Evolutionary conservation across 1,284 basidiomycete genomes (phyloP), one percentile per base, ranked within the genome.

Genomic region (Leccinum pseudoinsigne): DNA sequence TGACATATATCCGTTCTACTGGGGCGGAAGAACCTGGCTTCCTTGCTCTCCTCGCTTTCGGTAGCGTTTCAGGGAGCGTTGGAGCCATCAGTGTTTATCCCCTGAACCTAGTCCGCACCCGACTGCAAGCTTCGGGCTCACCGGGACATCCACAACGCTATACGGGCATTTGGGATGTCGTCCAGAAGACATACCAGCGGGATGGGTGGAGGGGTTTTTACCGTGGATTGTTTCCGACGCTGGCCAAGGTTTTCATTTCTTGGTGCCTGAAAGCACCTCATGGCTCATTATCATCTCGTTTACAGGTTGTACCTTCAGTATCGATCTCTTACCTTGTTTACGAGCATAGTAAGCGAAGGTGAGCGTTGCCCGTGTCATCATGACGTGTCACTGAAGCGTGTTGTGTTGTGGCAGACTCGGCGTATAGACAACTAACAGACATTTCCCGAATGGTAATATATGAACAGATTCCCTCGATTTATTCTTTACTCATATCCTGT

Each of bases 131-230:
- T 2, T 95, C 95, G 1, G 97, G 97, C 1, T 96, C 94, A 1
- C 87, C 92, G 0, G 94, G 95, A 1, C 95, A 98, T 74, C 95
- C 95, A 2, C 90, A 95, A 68, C 82, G 80, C 16, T 99, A 99
- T 77, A 86, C 84, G 3, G 95, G 96, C 26, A 90, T 97, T 64
- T 78, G 84, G 77, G 97, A 99, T 74, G 97, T 98, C 6, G 84
- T 86, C 6, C 76, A 81, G 54, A 90, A 90, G 74, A 98, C 97
- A 21, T 92, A 92, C 76, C 81, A 83, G 57, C 84, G 86, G 21
- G 97, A 98, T 74, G 97, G 97, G 0, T 93, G 94, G 89, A 84
- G 89, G 66, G 97, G 97, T 2, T 94, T 99, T 76, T 99, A 99
- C 79, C 89, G 95, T 55, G 97, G 97, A 42, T 78, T 97, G 67